Evolutionary conservation across 148 eudicot genomes (phyloP).

Genomic region (Silene latifolia): DNA sequence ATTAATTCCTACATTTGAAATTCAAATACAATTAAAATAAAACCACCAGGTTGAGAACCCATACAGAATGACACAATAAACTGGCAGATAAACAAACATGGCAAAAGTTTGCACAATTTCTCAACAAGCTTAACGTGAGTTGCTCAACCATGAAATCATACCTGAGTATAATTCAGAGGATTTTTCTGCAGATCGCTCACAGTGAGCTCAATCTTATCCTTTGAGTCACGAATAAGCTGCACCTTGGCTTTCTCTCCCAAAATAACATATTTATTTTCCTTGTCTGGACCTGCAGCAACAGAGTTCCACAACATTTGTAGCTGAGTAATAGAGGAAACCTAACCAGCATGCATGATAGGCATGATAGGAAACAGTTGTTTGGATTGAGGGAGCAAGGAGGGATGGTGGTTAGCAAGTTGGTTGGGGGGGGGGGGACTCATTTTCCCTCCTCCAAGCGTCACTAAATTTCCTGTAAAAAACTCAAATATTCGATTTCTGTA

Average conservation of each 20-base stretch:
- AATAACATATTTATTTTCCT: slow-evolving; percentile 65
- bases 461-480: too few relatives aligned
- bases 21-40: background rate
- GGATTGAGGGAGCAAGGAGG: too few relatives aligned
- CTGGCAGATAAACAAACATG: background rate
- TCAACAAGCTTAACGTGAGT: background rate
- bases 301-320: background rate
- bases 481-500: too few relatives aligned
- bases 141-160: slow-evolving; percentile 21
- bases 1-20: background rate
- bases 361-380: too few relatives aligned
- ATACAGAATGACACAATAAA: too few relatives aligned
- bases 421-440: too few relatives aligned
- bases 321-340: slow-evolving; percentile 6
- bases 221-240: slow-evolving; percentile 82
- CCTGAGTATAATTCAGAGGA: slow-evolving; percentile 91
- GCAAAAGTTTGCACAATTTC: background rate
- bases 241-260: slow-evolving; percentile 95
- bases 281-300: slow-evolving; percentile 60
- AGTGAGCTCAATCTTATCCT: slow-evolving; percentile 55
- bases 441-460: too few relatives aligned
- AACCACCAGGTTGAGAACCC: background rate
- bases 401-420: too few relatives aligned
- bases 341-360: background rate
- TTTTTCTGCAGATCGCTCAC: slow-evolving; percentile 82